Evolutionary conservation across 768 basidiomycete genomes (phyloP).

Genomic region (Tulasnella sp.): DNA sequence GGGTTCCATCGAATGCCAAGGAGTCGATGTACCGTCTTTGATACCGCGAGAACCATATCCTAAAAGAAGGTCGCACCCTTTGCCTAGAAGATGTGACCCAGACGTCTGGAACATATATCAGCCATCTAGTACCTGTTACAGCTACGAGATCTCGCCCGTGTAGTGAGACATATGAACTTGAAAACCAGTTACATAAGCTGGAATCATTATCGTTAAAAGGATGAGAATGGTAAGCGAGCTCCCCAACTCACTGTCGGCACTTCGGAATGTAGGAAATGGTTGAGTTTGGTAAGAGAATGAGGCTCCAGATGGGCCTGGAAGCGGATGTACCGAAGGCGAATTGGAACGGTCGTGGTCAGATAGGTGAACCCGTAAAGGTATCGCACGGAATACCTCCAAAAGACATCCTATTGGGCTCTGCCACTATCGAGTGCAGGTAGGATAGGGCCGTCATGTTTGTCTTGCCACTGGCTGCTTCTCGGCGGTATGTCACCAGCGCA

Average conservation of each 20-base stretch:
- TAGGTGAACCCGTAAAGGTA: no score
- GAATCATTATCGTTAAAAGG: no score
- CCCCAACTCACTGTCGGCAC: no score
- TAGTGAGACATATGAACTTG: slow-evolving; percentile 41
- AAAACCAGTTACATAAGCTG: not conserved
- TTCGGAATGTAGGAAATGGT: no score
- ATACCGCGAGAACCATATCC: not conserved
- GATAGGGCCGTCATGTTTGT: not conserved
- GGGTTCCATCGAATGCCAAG: slow-evolving; percentile 14
- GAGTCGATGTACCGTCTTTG: not conserved
- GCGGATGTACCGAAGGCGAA: no score
- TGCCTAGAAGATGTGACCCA: not conserved
- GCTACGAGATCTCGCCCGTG: slow-evolving; percentile 41
- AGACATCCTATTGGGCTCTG: not conserved
- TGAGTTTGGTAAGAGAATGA: no score
- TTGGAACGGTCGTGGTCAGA: no score
- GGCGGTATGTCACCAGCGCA: not conserved
- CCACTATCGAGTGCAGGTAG: not conserved
- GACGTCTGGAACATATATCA: not conserved
- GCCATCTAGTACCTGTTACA: slow-evolving; percentile 29
- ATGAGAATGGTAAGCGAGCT: no score
- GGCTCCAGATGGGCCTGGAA: no score
- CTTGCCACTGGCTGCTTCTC: no score
- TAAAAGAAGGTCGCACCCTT: not conserved
- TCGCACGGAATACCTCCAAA: no score